Percentiles rank a stretch among this genome's conserved stretches.
These are phyloP conservation scores for Aspergillus ellipticus DNA, from an alignment of 495 filamentous ascomycete genomes.

Conservation along the genomic window DNA sequence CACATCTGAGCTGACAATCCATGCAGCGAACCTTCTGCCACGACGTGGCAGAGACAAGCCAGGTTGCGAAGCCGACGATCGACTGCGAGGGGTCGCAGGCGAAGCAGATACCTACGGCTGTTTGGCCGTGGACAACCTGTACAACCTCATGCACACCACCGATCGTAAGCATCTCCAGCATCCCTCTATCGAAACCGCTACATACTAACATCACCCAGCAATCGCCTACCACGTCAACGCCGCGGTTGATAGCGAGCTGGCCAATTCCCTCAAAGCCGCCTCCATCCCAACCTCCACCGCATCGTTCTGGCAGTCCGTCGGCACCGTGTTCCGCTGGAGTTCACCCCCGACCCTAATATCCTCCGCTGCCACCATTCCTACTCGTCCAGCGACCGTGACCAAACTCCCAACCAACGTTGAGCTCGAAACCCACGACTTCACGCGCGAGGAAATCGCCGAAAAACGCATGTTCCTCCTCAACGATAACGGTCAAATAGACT, in stretches of 20 bases:
- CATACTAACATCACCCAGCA: constrained; percentile 50
- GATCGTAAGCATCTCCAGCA: constrained; percentile 40
- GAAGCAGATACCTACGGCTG: constrained; percentile 80
- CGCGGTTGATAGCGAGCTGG: constrained; percentile 76
- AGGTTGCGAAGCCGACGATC: constrained; percentile 62
- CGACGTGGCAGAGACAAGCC: constrained; percentile 73
- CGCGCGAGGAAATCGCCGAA: constrained; percentile 87
- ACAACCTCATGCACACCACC: constrained; percentile 78
- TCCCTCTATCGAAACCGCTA: constrained; percentile 7
- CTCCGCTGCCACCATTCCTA: constrained; percentile 14
- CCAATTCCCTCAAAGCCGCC: constrained; percentile 69
- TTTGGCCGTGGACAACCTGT: constrained; percentile 90
- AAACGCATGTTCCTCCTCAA: constrained; percentile 83
- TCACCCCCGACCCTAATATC: constrained; percentile 25
- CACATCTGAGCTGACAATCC: constrained; percentile 7
- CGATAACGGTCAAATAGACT: constrained; percentile 95
- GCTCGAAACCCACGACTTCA: constrained; percentile 93
- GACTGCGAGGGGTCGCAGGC: constrained; percentile 63
- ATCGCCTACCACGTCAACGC: constrained; percentile 93
- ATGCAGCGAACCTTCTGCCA: constrained; percentile 65
- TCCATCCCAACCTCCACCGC: constrained; percentile 69
- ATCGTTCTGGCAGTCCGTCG: constrained; percentile 62
- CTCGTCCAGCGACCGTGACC: constrained; percentile 40
- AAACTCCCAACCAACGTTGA: constrained; percentile 88
- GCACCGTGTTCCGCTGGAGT: constrained; percentile 57